phyloP scores from a whole-genome alignment of 495 filamentous ascomycete species.

The Hyaloscypha hepaticicola region DNA sequence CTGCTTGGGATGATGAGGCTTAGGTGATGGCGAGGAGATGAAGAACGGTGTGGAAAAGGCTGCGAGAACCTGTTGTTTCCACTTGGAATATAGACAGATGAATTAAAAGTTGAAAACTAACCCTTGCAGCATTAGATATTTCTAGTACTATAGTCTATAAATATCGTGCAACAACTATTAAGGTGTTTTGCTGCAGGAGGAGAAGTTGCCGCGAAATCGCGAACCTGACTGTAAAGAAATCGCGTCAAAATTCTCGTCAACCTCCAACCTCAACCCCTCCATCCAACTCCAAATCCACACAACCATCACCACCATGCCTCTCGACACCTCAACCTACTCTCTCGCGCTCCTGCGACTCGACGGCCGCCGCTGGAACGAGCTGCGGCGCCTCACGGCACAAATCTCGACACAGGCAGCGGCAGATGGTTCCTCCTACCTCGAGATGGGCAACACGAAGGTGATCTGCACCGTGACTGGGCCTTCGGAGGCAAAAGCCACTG shows the following conservation, averaged over 20 bases:
- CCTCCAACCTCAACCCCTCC: neutral
- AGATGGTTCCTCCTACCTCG: conserved; percentile 85
- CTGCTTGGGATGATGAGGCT: neutral
- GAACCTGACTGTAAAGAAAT: neutral
- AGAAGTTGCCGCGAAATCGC: neutral
- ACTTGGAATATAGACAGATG: too few species aligned
- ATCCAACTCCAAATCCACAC: conserved; percentile 25
- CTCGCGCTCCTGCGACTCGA: conserved; percentile 87
- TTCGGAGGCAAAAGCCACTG: conserved; percentile 58
- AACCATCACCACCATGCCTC: conserved; percentile 59
- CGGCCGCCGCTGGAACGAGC: conserved; percentile 96
- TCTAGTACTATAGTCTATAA: too few species aligned
- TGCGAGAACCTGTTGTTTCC: neutral
- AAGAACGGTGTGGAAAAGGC: neutral
- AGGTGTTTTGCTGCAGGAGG: too few species aligned
- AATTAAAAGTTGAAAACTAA: too few species aligned
- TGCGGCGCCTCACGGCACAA: conserved; percentile 83
- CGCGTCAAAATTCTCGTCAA: neutral
- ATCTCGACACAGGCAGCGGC: conserved; percentile 88
- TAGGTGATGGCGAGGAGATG: neutral
- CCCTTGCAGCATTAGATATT: too few species aligned
- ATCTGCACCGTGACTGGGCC: conserved; percentile 90
- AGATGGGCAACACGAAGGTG: conserved; percentile 95
- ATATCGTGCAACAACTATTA: too few species aligned
- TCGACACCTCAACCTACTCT: conserved; percentile 85